These are phyloP conservation scores for Flaveria robusta DNA, from an alignment of 129 eudicot species.

Conservation along the genomic window DNA sequence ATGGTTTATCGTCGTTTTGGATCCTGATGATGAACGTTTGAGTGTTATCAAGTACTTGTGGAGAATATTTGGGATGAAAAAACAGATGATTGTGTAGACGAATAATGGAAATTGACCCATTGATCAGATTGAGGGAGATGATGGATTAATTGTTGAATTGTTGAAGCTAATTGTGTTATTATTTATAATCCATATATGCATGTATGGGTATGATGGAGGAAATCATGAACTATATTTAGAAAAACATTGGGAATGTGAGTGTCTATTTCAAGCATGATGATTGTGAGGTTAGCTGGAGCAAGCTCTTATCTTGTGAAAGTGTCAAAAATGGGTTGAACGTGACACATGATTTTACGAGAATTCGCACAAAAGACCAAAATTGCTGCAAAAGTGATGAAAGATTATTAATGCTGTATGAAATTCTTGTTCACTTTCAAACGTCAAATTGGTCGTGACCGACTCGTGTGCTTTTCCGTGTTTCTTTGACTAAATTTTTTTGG, in stretches of 20 bases:
- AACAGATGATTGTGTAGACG: slow-evolving; percentile 20
- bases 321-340: slow-evolving; percentile 23
- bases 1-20: slow-evolving; percentile 69
- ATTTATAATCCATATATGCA: too few species aligned
- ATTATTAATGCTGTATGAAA: slow-evolving; percentile 16
- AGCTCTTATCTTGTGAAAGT: neutral
- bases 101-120: slow-evolving; percentile 39
- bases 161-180: slow-evolving; percentile 3
- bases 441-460: neutral
- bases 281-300: slow-evolving; percentile 26
- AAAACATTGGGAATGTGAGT: slow-evolving; percentile 2
- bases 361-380: slow-evolving; percentile 23
- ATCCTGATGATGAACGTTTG: slow-evolving; percentile 64
- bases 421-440: slow-evolving; percentile 9
- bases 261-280: slow-evolving; percentile 29
- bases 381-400: slow-evolving; percentile 30
- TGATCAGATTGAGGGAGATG: neutral
- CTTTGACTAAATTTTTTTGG: too few species aligned
- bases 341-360: slow-evolving; percentile 18
- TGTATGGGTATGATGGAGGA: neutral
- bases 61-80: slow-evolving; percentile 17
- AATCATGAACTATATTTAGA: slow-evolving; percentile 17
- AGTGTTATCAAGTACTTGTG: slow-evolving; percentile 26
- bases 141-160: too few species aligned
- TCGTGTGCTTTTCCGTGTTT: neutral